Evolutionary conservation across 2,329 filamentous ascomycete genomes (phyloP).

Genomic region (Colletotrichum nymphaeae): DNA sequence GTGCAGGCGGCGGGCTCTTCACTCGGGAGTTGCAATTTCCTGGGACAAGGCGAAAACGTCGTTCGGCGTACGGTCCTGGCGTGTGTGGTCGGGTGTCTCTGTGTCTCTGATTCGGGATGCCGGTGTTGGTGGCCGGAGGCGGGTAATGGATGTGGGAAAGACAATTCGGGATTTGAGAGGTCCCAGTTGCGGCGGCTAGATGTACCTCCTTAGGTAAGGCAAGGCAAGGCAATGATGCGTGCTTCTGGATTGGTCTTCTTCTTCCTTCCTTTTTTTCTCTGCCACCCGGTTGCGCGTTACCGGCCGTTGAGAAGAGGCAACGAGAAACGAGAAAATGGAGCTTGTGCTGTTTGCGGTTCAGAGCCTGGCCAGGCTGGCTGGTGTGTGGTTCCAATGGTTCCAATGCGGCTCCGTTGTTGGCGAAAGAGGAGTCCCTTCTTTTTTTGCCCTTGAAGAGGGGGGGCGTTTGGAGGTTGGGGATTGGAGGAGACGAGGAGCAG

Average conservation of each 20-base stretch:
- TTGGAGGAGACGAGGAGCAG: background rate
- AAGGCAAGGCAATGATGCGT: too few relatives aligned
- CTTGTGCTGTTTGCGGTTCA: background rate
- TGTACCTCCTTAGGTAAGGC: background rate
- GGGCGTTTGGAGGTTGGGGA: background rate
- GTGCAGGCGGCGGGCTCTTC: background rate
- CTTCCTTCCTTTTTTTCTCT: background rate
- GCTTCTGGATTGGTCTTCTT: background rate
- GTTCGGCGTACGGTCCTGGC: slow-evolving; percentile 19
- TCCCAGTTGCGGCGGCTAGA: background rate
- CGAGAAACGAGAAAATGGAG: background rate
- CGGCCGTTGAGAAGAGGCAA: background rate
- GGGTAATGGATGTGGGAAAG: background rate
- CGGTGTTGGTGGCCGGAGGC: background rate
- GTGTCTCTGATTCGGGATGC: slow-evolving; percentile 16
- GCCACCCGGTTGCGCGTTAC: background rate
- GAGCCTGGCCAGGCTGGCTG: background rate
- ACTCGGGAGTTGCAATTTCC: slow-evolving; percentile 1
- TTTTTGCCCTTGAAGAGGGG: background rate
- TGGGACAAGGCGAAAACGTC: background rate
- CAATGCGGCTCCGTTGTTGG: slow-evolving; percentile 4
- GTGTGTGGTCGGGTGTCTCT: background rate
- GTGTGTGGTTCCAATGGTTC: background rate
- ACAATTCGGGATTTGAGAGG: background rate
- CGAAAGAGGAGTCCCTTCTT: background rate